phyloP scores from a whole-genome alignment of 208 protist species.

The Crithidia expoeki region DNA sequence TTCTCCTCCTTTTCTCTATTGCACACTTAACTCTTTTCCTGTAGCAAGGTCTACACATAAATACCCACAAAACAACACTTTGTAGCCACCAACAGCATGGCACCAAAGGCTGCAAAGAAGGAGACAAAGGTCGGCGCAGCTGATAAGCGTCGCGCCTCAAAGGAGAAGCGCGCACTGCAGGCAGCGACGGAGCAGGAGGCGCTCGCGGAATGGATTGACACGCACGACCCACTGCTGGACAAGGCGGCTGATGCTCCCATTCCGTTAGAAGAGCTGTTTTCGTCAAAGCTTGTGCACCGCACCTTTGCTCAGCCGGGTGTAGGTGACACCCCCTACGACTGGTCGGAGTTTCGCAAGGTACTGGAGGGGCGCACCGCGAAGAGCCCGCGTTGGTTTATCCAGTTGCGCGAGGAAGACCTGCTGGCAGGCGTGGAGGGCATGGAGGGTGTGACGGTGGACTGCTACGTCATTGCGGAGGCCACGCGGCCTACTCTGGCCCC shows the following conservation, averaged over 20 bases:
- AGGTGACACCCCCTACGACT: slow-evolving; percentile 66
- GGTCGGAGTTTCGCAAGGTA: slow-evolving; percentile 60
- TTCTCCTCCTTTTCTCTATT: too few relatives aligned
- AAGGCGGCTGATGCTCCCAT: slow-evolving; percentile 38
- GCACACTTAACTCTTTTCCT: too few relatives aligned
- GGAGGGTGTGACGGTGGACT: slow-evolving; percentile 83
- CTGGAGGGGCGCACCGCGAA: slow-evolving; percentile 53
- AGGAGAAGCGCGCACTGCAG: slow-evolving; percentile 36
- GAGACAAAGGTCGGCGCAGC: slow-evolving; percentile 25
- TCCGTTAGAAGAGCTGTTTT: slow-evolving; percentile 58
- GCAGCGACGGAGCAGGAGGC: slow-evolving; percentile 33
- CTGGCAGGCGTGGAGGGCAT: slow-evolving; percentile 70
- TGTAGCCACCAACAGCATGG: too few relatives aligned
- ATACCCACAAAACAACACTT: too few relatives aligned
- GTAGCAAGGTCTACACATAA: too few relatives aligned
- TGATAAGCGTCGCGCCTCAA: slow-evolving; percentile 25
- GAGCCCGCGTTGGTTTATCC: slow-evolving; percentile 88
- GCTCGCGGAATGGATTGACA: slow-evolving; percentile 57
- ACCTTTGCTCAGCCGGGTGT: slow-evolving; percentile 43
- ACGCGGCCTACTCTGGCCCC: slow-evolving; percentile 69
- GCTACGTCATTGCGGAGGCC: slow-evolving; percentile 83
- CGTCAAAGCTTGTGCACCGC: slow-evolving; percentile 53
- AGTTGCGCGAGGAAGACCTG: slow-evolving; percentile 87
- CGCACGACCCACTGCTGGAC: slow-evolving; percentile 69
- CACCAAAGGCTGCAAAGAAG: slow-evolving; percentile 34